Evolutionary conservation across 2,329 filamentous ascomycete species (phyloP).

Genomic region (Ophiostoma perfectum): DNA sequence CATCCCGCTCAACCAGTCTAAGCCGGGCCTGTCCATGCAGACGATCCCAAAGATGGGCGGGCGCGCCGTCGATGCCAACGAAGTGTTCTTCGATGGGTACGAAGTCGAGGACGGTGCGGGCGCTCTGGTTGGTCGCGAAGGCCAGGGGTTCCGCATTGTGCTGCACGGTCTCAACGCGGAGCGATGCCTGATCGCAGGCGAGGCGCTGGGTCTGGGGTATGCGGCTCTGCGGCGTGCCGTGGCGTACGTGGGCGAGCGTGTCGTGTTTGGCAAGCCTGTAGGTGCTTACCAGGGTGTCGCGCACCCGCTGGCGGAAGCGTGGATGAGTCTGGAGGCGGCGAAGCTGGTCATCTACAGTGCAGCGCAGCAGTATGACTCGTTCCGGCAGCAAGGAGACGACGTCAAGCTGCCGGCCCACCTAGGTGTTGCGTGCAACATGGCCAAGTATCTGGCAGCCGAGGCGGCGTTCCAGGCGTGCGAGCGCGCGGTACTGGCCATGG

Average conservation of each 20-base stretch:
- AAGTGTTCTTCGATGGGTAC: constrained; percentile 83
- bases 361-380: constrained; percentile 53
- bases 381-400: neutral
- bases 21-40: constrained; percentile 59
- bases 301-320: constrained; percentile 61
- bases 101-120: constrained; percentile 43
- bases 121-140: constrained; percentile 64
- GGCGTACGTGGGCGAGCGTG: constrained; percentile 59
- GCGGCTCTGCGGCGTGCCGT: constrained; percentile 59
- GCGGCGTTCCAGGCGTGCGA: constrained; percentile 59
- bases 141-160: constrained; percentile 72
- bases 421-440: constrained; percentile 62
- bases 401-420: constrained; percentile 43
- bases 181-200: constrained; percentile 68
- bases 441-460: constrained; percentile 65
- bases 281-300: constrained; percentile 62
- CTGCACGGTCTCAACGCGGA: constrained; percentile 78
- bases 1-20: constrained; percentile 62
- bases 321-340: constrained; percentile 60
- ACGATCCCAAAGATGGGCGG: constrained; percentile 83
- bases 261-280: constrained; percentile 61
- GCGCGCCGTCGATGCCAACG: constrained; percentile 74
- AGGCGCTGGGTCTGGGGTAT: constrained; percentile 75
- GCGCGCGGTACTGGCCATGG: constrained; percentile 53
- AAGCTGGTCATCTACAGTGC: constrained; percentile 63